Percentiles rank a stretch among this genome's conserved stretches.
phyloP scores from a whole-genome alignment of 192 early-diverging fungal species.

The Neocallimastix lanati region DNA sequence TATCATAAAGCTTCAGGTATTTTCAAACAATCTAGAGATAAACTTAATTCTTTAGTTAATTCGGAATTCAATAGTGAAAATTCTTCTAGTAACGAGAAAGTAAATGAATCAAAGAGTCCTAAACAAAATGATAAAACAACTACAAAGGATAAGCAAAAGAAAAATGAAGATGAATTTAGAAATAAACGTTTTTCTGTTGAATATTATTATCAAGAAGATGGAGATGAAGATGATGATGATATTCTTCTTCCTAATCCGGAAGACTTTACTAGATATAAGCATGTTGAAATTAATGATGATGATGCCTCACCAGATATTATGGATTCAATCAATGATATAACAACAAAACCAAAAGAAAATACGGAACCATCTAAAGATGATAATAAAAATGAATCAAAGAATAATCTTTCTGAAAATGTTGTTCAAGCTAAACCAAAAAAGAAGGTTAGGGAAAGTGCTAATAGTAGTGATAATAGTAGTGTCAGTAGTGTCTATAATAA shows the following conservation, averaged over 20 bases:
- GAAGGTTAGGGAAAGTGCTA: background rate
- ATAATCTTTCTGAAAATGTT: too few species aligned
- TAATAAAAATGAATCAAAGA: too few species aligned
- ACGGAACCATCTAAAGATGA: too few species aligned
- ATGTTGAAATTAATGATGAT: constrained; percentile 7
- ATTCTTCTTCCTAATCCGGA: background rate
- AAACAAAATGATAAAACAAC: background rate
- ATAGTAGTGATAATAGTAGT: background rate
- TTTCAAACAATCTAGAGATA: background rate
- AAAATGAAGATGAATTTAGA: background rate
- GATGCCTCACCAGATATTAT: constrained; percentile 1
- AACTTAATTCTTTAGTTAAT: background rate
- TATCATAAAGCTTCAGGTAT: background rate
- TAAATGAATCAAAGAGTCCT: background rate
- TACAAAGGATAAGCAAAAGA: background rate
- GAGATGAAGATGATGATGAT: constrained; percentile 8
- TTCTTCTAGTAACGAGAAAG: background rate
- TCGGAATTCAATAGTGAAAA: background rate
- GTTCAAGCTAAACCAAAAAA: background rate
- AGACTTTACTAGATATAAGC: constrained; percentile 4
- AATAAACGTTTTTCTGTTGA: background rate
- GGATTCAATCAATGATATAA: too few species aligned
- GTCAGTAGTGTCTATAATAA: background rate
- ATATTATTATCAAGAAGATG: background rate
- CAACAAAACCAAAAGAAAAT: too few species aligned